A percentile compares a stretch with the other conserved stretches of the same genome.
These are phyloP conservation scores for Sphagnum tenellum DNA, from an alignment of 225 moss, liverwort and hornwort species.

Conservation along the genomic window DNA sequence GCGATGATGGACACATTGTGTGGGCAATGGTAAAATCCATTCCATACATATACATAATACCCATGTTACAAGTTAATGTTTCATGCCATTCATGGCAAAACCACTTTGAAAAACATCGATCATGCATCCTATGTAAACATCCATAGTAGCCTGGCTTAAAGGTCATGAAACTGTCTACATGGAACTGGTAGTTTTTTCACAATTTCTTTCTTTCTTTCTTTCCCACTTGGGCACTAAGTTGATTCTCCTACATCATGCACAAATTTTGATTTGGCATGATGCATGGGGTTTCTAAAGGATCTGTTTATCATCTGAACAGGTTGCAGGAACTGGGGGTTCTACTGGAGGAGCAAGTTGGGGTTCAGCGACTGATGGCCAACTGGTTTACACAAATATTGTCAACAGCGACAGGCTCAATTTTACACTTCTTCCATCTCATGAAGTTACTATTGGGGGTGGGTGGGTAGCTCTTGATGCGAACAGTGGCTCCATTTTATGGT, in stretches of 20 bases:
- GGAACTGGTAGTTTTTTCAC: too few species aligned
- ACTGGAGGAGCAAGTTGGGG: conserved; percentile 8
- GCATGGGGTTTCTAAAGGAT: too few species aligned
- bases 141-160: too few species aligned
- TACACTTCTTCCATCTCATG: not conserved
- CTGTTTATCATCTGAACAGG: conserved; percentile 1
- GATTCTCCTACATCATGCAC: not conserved
- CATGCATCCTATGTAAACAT: too few species aligned
- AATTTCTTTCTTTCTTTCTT: too few species aligned
- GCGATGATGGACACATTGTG: conserved; percentile 10
- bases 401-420: not conserved
- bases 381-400: conserved; percentile 8
- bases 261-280: too few species aligned
- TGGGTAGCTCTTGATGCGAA: conserved; percentile 26
- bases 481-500: conserved; percentile 12
- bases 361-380: conserved; percentile 8
- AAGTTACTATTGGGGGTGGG: conserved; percentile 6
- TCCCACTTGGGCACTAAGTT: too few species aligned
- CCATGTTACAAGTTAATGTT: too few species aligned
- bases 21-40: conserved; percentile 15
- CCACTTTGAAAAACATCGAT: too few species aligned
- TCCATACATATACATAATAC: too few species aligned
- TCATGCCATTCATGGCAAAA: too few species aligned
- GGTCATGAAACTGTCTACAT: too few species aligned
- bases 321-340: conserved; percentile 12